These are phyloP conservation scores for Echria macrotheca DNA, from an alignment of 495 filamentous ascomycete species.

Conservation along the genomic window DNA sequence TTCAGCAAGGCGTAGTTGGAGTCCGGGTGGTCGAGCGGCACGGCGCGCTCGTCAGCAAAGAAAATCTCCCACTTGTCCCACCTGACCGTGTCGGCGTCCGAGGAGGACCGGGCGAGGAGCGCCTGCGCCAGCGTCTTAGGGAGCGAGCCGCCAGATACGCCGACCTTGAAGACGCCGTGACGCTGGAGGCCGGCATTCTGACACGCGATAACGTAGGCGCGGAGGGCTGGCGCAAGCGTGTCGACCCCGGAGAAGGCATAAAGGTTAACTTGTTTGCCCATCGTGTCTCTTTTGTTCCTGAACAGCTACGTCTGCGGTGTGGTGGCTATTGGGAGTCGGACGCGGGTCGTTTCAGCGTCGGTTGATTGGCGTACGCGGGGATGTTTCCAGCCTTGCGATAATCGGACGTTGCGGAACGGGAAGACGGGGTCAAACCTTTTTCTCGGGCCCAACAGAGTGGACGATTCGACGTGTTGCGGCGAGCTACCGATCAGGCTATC, in stretches of 20 bases:
- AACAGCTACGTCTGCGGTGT: too few relatives aligned
- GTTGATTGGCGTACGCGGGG: too few relatives aligned
- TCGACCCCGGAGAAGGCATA: constrained; percentile 68
- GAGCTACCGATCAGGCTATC: too few relatives aligned
- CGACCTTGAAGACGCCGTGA: constrained; percentile 82
- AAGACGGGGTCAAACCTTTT: too few relatives aligned
- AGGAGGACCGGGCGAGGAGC: constrained; percentile 59
- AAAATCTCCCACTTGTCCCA: constrained; percentile 96
- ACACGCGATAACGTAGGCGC: constrained; percentile 69
- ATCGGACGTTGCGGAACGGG: too few relatives aligned
- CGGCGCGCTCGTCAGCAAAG: constrained; percentile 94
- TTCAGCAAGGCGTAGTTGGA: constrained; percentile 91
- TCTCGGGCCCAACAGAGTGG: too few relatives aligned
- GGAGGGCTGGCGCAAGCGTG: constrained; percentile 66
- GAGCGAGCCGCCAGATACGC: constrained; percentile 90
- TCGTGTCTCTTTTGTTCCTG: constrained; percentile 34
- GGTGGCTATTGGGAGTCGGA: too few relatives aligned
- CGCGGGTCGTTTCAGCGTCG: too few relatives aligned
- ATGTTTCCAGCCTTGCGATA: too few relatives aligned
- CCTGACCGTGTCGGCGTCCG: constrained; percentile 59
- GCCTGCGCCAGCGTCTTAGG: constrained; percentile 76
- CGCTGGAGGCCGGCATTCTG: constrained; percentile 75
- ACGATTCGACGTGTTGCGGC: too few relatives aligned
- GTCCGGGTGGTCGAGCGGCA: constrained; percentile 84
- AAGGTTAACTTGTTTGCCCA: constrained; percentile 76